Percentiles rank a stretch among this genome's conserved stretches.
phyloP scores from a whole-genome alignment of 2,329 filamentous ascomycete species.

The Atkinsonella texensis region DNA sequence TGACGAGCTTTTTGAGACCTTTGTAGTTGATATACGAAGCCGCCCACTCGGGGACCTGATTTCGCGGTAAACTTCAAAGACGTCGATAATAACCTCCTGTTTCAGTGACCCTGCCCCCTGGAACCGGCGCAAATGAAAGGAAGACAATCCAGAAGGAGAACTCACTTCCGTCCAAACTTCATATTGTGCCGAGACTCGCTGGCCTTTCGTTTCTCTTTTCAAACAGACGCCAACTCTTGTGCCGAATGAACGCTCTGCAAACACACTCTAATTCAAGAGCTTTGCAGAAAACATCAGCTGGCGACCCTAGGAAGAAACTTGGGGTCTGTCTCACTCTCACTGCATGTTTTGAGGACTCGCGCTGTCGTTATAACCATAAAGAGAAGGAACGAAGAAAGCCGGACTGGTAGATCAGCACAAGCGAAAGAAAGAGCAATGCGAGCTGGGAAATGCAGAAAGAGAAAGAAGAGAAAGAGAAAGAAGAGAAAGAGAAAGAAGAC shows the following conservation, averaged over 20 bases:
- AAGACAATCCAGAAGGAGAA: constrained; percentile 6
- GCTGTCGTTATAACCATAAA: neutral
- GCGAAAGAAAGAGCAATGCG: neutral
- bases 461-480: neutral
- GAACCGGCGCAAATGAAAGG: neutral
- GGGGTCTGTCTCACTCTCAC: neutral
- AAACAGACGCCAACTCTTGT: neutral
- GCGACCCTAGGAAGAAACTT: neutral
- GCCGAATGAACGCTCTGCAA: neutral
- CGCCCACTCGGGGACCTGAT: constrained; percentile 82
- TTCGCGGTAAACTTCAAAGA: constrained; percentile 52
- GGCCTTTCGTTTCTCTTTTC: neutral
- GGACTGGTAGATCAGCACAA: neutral
- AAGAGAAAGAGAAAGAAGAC: neutral
- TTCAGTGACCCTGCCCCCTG: constrained; percentile 9
- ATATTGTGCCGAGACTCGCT: constrained; percentile 22
- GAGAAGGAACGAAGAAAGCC: neutral
- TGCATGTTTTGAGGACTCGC: neutral
- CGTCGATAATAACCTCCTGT: neutral
- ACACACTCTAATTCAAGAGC: neutral
- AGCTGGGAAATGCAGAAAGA: neutral
- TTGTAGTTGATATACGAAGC: constrained; percentile 82
- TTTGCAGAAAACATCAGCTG: neutral
- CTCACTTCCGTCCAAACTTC: constrained; percentile 54
- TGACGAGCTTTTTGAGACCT: constrained; percentile 89